Evolutionary conservation across 176 grass and related monocot genomes (phyloP), one percentile per base, ranked within the genome.

Genomic region (Oryza punctata): DNA sequence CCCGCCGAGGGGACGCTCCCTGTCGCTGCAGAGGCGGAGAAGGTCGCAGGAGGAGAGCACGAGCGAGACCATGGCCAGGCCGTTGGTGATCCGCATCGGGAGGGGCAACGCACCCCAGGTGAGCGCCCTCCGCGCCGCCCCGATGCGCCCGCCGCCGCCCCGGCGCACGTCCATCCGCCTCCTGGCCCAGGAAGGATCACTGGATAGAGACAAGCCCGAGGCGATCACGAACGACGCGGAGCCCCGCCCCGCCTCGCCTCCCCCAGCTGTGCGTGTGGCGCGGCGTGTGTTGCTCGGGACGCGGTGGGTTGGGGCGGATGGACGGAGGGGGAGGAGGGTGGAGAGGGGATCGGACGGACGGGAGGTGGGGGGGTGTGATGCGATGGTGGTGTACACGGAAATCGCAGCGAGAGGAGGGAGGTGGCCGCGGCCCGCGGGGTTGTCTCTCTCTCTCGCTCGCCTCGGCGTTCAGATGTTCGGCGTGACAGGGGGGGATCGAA

Each of bases 21-120:
- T 67, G 38, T 92, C 80, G 69, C 93, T 86, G 82, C 75, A 92
- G 90, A 69, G 90, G 78, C 72, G 87, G 76, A 92, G 84, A 32
- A 92, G 83, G 81, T 91, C 65, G 90, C 80, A 87, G 35, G 84
- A 89, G 54, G 87, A 78, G 45, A 81, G 76, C 85, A 90, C 30
- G 29, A 86, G 87, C 14, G 78, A 86, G 81, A 88, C 44, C 73
- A 90, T 74, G 21, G 65, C 78, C 45, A 84, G 24, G 72, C 54
- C 67, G 76, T 92, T 87, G 70, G 79, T 80, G 83, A 84, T 79
- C 75, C 87, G 76, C 67, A 67, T 54, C 15, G 80, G 75, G 43
- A 80, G 64, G 21, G 83, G 79, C 49, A 80, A 30, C 64, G 47
- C 63, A 64, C 84, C 63, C 65, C 38, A 49, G 5, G 75, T 70